Percentiles rank a stretch among this genome's conserved stretches.
Evolutionary conservation across 176 grass and related monocot species (phyloP).

Genomic region (Zoysia pacifica): DNA sequence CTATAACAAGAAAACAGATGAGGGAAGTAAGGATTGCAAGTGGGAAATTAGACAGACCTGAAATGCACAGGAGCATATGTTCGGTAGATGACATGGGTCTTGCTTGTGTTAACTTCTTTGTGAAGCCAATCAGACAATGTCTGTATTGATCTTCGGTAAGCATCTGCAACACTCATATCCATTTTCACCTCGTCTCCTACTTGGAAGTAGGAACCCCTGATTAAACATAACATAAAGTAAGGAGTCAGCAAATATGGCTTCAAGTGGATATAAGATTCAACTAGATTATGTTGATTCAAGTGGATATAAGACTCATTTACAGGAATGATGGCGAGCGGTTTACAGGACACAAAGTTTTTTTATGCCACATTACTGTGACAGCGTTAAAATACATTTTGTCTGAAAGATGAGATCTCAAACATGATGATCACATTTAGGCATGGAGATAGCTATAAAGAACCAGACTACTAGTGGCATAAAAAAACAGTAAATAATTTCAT

Average conservation of each 20-base stretch:
- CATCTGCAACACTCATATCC: constrained; percentile 72
- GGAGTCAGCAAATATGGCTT: neutral
- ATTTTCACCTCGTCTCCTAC: constrained; percentile 77
- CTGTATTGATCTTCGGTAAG: constrained; percentile 65
- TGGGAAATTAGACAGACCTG: constrained; percentile 61
- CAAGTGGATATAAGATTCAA: constrained; percentile 5
- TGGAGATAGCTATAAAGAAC: neutral
- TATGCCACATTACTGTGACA: neutral
- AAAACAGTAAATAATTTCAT: neutral
- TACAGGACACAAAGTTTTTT: neutral
- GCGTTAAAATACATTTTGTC: neutral
- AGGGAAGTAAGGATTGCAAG: neutral
- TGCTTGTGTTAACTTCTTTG: constrained; percentile 73
- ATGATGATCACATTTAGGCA: neutral
- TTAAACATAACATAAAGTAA: constrained; percentile 26
- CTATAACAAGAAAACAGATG: constrained; percentile 23
- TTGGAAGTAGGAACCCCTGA: constrained; percentile 86
- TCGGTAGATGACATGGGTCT: constrained; percentile 85
- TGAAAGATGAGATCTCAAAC: neutral
- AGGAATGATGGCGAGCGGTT: neutral
- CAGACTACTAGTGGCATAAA: neutral
- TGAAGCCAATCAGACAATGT: constrained; percentile 78
- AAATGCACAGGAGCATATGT: constrained; percentile 96
- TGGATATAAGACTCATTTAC: neutral
- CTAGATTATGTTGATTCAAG: neutral